These are phyloP conservation scores for Quercus phellos DNA, from an alignment of 331 rosid genomes.

Conservation along the genomic window DNA sequence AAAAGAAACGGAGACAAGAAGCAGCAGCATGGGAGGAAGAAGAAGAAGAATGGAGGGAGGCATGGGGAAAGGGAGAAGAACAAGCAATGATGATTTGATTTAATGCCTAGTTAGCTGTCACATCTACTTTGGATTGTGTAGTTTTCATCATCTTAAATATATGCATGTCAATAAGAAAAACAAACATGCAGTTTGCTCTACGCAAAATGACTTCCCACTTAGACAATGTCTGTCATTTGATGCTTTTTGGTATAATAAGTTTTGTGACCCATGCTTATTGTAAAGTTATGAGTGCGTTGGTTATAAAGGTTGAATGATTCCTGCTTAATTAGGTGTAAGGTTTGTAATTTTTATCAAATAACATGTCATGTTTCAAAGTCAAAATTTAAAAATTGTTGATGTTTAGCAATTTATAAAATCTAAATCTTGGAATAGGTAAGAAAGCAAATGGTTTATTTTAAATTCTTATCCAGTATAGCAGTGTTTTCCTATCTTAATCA, in stretches of 20 bases:
- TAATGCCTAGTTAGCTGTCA: conserved; percentile 5
- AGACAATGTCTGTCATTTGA: not conserved
- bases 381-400: too few species aligned
- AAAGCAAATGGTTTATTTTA: too few species aligned
- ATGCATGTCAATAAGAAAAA: not conserved
- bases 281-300: not conserved
- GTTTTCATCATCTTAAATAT: not conserved
- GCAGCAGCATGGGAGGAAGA: not conserved
- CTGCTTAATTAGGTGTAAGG: not conserved
- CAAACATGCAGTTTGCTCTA: too few species aligned
- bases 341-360: too few species aligned
- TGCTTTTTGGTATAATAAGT: not conserved
- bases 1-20: conserved; percentile 4
- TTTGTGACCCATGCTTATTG: not conserved
- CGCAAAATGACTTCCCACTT: too few species aligned
- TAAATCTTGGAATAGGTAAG: too few species aligned
- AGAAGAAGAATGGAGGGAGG: not conserved
- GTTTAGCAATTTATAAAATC: too few species aligned
- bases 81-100: not conserved
- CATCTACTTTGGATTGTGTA: not conserved
- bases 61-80: not conserved
- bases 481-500: too few species aligned
- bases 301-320: not conserved
- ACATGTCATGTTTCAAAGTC: too few species aligned
- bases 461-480: too few species aligned